phyloP scores from a whole-genome alignment of 2,329 filamentous ascomycete genomes.

The Samsoniella hepiali region DNA sequence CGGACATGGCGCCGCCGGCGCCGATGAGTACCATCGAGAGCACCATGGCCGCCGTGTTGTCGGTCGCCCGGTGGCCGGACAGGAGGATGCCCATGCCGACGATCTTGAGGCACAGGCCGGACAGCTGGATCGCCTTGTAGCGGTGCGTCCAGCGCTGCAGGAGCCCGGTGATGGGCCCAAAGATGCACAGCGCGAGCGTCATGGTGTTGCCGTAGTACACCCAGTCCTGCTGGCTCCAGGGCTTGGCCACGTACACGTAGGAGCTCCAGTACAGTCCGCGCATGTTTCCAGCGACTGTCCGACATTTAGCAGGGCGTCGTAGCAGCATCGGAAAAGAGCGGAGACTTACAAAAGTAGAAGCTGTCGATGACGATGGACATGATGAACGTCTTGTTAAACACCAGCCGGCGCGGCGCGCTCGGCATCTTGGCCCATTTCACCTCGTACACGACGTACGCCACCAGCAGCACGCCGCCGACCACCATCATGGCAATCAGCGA shows the following conservation, averaged over 20 bases:
- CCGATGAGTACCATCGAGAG: conserved; percentile 35
- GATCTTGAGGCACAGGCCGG: conserved; percentile 33
- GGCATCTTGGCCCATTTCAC: conserved; percentile 28
- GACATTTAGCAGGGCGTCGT: not conserved
- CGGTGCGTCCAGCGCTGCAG: conserved; percentile 37
- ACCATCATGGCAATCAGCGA: conserved; percentile 43
- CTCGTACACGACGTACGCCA: conserved; percentile 36
- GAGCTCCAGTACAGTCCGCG: conserved; percentile 30
- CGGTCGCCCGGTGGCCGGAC: conserved; percentile 26
- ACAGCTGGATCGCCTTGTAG: conserved; percentile 41
- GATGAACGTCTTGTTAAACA: conserved; percentile 33
- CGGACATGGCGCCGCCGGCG: conserved; percentile 36
- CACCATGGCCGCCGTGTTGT: conserved; percentile 35
- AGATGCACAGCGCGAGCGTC: conserved; percentile 37
- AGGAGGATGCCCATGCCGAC: conserved; percentile 34
- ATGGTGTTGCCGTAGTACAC: conserved; percentile 39
- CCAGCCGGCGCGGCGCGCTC: conserved; percentile 26
- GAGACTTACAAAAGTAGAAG: conserved; percentile 28
- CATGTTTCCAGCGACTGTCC: conserved; percentile 30
- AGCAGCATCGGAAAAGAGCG: not conserved
- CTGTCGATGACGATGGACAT: conserved; percentile 30
- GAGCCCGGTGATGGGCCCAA: conserved; percentile 35
- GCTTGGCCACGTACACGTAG: conserved; percentile 39
- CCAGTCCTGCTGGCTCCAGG: conserved; percentile 41
- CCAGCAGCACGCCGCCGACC: conserved; percentile 35